Percentiles rank a stretch among this genome's conserved stretches.
phyloP scores from a whole-genome alignment of 192 early-diverging fungal genomes.

The Mortierella claussenii region DNA sequence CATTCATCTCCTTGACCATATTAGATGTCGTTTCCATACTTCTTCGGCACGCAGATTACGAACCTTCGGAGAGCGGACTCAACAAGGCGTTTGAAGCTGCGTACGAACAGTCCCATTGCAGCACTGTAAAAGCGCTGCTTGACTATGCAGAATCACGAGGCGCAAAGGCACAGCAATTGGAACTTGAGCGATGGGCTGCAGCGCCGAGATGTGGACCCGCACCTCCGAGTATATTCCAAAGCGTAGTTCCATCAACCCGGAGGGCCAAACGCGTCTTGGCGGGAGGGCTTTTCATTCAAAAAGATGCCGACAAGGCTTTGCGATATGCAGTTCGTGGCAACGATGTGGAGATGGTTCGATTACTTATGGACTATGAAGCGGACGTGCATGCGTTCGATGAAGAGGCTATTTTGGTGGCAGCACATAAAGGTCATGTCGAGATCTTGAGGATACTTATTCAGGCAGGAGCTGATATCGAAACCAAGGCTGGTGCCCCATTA shows the following conservation, averaged over 20 bases:
- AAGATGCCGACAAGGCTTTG: slow-evolving; percentile 42
- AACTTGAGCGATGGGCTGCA: background rate
- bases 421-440: slow-evolving; percentile 45
- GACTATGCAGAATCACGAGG: slow-evolving; percentile 36
- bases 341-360: slow-evolving; percentile 44
- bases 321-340: slow-evolving; percentile 50
- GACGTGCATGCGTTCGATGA: slow-evolving; percentile 49
- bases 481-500: slow-evolving; percentile 24
- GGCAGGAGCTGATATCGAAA: slow-evolving; percentile 39
- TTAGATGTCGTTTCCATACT: slow-evolving; percentile 24
- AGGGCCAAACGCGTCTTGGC: slow-evolving; percentile 32
- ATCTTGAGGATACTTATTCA: slow-evolving; percentile 34
- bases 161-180: background rate
- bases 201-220: background rate
- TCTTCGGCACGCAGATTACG: slow-evolving; percentile 26
- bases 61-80: slow-evolving; percentile 42
- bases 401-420: slow-evolving; percentile 28
- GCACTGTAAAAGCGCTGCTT: slow-evolving; percentile 35
- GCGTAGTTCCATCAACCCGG: slow-evolving; percentile 6
- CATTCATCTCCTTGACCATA: background rate
- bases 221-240: slow-evolving; percentile 3
- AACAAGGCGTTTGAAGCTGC: slow-evolving; percentile 50
- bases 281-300: slow-evolving; percentile 35
- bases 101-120: slow-evolving; percentile 31
- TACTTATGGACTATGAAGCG: slow-evolving; percentile 42